Conservation (phyloP, 176 grass and related monocot species). For the Carex pumila region DNA sequence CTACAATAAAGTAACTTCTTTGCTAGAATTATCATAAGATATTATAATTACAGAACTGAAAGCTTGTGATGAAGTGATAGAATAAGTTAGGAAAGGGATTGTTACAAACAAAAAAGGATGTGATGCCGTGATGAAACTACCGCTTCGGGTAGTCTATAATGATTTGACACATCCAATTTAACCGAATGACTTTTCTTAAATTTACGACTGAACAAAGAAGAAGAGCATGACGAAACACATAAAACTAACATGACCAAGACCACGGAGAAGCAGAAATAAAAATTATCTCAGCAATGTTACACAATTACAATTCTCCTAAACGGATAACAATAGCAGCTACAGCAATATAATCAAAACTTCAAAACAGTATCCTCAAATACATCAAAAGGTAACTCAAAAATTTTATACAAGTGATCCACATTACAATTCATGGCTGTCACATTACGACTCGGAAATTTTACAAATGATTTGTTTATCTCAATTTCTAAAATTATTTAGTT, state of each 20-base stretch:
- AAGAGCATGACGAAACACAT: background rate
- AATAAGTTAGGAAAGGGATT: background rate
- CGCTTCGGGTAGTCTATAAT: background rate
- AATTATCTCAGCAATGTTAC: background rate
- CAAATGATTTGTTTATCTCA: background rate
- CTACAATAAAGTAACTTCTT: background rate
- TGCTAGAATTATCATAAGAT: background rate
- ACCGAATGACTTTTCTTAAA: background rate
- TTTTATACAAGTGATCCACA: background rate
- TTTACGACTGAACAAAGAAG: background rate
- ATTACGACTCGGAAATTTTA: background rate
- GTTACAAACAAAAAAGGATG: background rate
- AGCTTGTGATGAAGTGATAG: background rate
- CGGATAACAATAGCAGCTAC: background rate
- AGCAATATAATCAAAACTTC: background rate
- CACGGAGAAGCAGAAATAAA: background rate
- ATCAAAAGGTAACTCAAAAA: background rate
- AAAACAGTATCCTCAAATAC: background rate
- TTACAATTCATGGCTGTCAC: background rate
- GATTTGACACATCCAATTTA: background rate
- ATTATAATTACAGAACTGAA: background rate
- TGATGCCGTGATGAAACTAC: background rate
- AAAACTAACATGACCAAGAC: background rate
- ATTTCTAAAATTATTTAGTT: slow-evolving; percentile 6
- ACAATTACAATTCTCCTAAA: slow-evolving; percentile 1